These are phyloP conservation scores for Bothriochloa decipiens DNA, from an alignment of 176 grass and related monocot species.

Conservation along the genomic window DNA sequence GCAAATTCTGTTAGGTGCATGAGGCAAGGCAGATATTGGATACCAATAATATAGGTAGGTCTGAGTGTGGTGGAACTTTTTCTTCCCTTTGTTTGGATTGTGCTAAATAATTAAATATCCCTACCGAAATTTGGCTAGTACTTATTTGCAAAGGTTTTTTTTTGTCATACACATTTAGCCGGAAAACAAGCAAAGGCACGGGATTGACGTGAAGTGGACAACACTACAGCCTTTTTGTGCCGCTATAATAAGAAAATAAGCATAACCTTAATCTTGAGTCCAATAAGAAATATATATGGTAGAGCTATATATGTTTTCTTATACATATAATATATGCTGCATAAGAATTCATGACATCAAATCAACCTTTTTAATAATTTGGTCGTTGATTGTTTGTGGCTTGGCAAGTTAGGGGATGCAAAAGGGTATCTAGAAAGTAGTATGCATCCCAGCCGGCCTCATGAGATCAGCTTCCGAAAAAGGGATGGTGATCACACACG, in stretches of 20 bases:
- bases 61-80: too few relatives aligned
- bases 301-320: not conserved
- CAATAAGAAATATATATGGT: not conserved
- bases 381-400: conserved; percentile 37
- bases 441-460: conserved; percentile 12
- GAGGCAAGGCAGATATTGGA: too few relatives aligned
- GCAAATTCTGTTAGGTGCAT: too few relatives aligned
- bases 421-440: conserved; percentile 1
- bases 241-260: not conserved
- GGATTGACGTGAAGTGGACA: not conserved
- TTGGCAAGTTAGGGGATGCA: conserved; percentile 19
- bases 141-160: not conserved
- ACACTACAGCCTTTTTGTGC: not conserved
- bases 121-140: not conserved
- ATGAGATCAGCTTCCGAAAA: conserved; percentile 42
- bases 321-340: not conserved
- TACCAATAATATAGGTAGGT: too few relatives aligned
- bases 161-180: not conserved
- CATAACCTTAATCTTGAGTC: not conserved
- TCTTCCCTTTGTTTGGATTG: too few relatives aligned
- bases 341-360: conserved; percentile 15
- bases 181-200: not conserved
- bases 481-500: conserved; percentile 49
- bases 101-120: too few relatives aligned
- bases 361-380: not conserved